Evolutionary conservation across 495 filamentous ascomycete genomes (phyloP).

Genomic region (Cenococcum geophilum): DNA sequence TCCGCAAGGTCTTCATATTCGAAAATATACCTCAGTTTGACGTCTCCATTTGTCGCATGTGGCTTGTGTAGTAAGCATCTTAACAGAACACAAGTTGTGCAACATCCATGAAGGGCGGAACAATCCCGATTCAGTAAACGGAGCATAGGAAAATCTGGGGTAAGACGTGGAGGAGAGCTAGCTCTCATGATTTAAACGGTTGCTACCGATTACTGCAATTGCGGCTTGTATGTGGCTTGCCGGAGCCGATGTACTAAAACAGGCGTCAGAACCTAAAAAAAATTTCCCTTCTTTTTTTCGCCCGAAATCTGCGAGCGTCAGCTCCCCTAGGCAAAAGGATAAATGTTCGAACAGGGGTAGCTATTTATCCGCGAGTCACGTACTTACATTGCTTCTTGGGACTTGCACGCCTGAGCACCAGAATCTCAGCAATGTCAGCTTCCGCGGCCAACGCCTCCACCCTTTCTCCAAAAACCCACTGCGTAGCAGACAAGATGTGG

Average conservation of each 20-base stretch:
- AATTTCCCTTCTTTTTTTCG: too few relatives aligned
- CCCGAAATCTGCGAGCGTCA: too few relatives aligned
- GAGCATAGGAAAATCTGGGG: not conserved
- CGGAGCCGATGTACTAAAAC: too few relatives aligned
- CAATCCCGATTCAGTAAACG: not conserved
- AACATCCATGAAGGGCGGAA: not conserved
- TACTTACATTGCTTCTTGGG: not conserved
- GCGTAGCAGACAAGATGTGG: conserved; percentile 34
- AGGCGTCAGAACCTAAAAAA: too few relatives aligned
- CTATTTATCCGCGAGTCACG: not conserved
- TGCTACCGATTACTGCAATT: too few relatives aligned
- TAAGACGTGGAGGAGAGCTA: not conserved
- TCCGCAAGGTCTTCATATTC: too few relatives aligned
- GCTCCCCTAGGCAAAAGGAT: not conserved
- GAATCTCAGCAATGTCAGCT: conserved; percentile 16
- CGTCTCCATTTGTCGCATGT: too few relatives aligned
- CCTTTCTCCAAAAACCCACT: conserved; percentile 37
- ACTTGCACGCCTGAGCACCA: not conserved
- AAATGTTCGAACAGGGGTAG: not conserved
- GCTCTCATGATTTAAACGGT: too few relatives aligned
- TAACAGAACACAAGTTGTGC: too few relatives aligned
- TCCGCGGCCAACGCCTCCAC: conserved; percentile 29
- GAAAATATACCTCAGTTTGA: too few relatives aligned
- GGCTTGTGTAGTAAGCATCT: too few relatives aligned
- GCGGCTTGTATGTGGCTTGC: too few relatives aligned